phyloP scores from a whole-genome alignment of 2,329 filamentous ascomycete genomes.

The Capronia americana region DNA sequence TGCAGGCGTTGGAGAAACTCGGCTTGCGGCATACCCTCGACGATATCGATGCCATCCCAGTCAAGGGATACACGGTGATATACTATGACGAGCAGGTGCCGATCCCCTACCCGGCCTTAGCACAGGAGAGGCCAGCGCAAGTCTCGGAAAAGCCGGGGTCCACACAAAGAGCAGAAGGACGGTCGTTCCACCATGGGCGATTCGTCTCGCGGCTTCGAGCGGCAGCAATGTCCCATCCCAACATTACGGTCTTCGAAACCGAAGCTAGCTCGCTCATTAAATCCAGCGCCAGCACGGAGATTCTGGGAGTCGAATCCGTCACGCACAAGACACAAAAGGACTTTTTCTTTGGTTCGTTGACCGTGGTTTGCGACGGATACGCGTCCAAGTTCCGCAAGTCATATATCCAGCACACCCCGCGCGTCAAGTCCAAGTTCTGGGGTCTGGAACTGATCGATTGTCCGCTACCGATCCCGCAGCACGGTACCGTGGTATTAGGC shows the following conservation, averaged over 20 bases:
- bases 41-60: slow-evolving; percentile 82
- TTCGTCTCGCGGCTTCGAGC: slow-evolving; percentile 84
- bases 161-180: slow-evolving; percentile 69
- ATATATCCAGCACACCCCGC: slow-evolving; percentile 69
- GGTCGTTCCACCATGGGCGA: slow-evolving; percentile 90
- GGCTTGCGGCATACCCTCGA: slow-evolving; percentile 84
- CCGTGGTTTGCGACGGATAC: slow-evolving; percentile 91
- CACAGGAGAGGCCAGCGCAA: slow-evolving; percentile 28
- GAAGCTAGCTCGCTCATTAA: slow-evolving; percentile 79
- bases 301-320: slow-evolving; percentile 80
- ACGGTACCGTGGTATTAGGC: slow-evolving; percentile 87
- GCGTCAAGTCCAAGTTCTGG: slow-evolving; percentile 87
- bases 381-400: slow-evolving; percentile 88
- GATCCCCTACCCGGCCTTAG: slow-evolving; percentile 78
- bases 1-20: slow-evolving; percentile 77
- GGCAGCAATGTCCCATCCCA: slow-evolving; percentile 75
- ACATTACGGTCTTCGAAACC: slow-evolving; percentile 90
- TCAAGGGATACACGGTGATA: slow-evolving; percentile 85
- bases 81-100: slow-evolving; percentile 75
- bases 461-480: slow-evolving; percentile 73
- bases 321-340: slow-evolving; percentile 70
- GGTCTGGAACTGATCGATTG: slow-evolving; percentile 91
- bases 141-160: slow-evolving; percentile 29
- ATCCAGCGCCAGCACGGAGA: slow-evolving; percentile 70
- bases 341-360: slow-evolving; percentile 86